Evolutionary conservation across 192 early-diverging fungal genomes (phyloP).

Genomic region (Rhizophagus clarus): DNA sequence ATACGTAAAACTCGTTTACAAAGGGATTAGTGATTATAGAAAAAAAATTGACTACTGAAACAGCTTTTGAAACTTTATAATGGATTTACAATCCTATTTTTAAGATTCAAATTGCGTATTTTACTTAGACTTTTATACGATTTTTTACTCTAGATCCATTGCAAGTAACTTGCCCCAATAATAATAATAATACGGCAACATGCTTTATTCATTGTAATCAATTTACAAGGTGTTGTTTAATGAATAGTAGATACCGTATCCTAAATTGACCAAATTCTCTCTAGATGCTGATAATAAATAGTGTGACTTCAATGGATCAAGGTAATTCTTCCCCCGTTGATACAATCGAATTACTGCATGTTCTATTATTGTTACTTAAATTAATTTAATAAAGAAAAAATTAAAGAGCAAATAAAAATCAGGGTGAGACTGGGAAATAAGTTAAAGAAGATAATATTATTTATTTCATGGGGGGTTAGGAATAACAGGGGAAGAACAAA

Average conservation of each 20-base stretch:
- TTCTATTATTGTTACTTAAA: slow-evolving; percentile 63
- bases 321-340: slow-evolving; percentile 69
- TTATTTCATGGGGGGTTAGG: too few relatives aligned
- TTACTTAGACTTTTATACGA: slow-evolving; percentile 44
- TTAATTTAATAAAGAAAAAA: neutral
- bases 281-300: slow-evolving; percentile 79
- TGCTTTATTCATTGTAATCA: slow-evolving; percentile 66
- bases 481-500: too few relatives aligned
- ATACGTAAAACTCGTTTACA: too few relatives aligned
- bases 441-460: too few relatives aligned
- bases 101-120: slow-evolving; percentile 38
- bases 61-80: slow-evolving; percentile 73
- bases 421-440: too few relatives aligned
- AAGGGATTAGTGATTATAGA: slow-evolving; percentile 43
- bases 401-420: neutral
- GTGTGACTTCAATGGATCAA: slow-evolving; percentile 64
- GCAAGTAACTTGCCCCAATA: slow-evolving; percentile 82
- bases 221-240: slow-evolving; percentile 54
- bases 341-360: slow-evolving; percentile 77
- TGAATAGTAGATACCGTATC: slow-evolving; percentile 33
- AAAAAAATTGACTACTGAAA: slow-evolving; percentile 84
- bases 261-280: slow-evolving; percentile 86
- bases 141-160: slow-evolving; percentile 70
- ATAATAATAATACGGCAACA: slow-evolving; percentile 87
- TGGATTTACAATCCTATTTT: slow-evolving; percentile 46